Evolutionary conservation across 2,329 filamentous ascomycete species (phyloP), one percentile per base, ranked within the genome.

Genomic region (Karstenula rhodostoma): DNA sequence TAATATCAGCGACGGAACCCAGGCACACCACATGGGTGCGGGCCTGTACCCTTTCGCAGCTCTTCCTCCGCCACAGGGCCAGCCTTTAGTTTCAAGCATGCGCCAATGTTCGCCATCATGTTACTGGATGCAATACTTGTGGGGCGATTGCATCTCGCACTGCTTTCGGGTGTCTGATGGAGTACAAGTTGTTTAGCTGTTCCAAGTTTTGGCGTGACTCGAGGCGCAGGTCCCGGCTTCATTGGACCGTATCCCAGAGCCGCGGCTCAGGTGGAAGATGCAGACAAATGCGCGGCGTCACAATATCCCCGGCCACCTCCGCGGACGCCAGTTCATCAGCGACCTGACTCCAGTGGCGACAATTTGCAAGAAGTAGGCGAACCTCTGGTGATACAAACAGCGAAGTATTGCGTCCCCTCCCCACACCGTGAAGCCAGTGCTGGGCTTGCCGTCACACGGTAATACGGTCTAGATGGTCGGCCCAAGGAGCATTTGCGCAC

Each of bases 11-110:
- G 15, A 19, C 1, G 8, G 15, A 6, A 42, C 37, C 35, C 48
- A 17, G 32, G 48, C 32, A 44, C 15, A 40, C 37, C 51, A 54
- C 51, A 54, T 54, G 51, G 37, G 17, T 44, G 37, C 33, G 51
- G 37, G 37, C 25, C 51, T 1, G 17, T 22, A 19, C 25, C 27
- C 25, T 29, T 22, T 40, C 22, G 49, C 37, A 44, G 51, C 27
- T 33, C 25, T 32, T n/a, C n/a, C 37, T 35, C 51, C 51, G 51
- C 27, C 19, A 10, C 33, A 27, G 22, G 27, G 27, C 29, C 29
- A 32, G 27, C 47, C 47, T 12, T 49, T 33, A 33, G 47, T 49
- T 49, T 49, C 47, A 49, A 49, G 13, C 47, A 49, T n/a, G 47
- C 47, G 25, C 47, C 47, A n/a, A 32, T 27, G 17, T 8, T 10